These are phyloP conservation scores for Lolium multiflorum DNA, from an alignment of 176 grass and related monocot genomes.

Conservation along the genomic window DNA sequence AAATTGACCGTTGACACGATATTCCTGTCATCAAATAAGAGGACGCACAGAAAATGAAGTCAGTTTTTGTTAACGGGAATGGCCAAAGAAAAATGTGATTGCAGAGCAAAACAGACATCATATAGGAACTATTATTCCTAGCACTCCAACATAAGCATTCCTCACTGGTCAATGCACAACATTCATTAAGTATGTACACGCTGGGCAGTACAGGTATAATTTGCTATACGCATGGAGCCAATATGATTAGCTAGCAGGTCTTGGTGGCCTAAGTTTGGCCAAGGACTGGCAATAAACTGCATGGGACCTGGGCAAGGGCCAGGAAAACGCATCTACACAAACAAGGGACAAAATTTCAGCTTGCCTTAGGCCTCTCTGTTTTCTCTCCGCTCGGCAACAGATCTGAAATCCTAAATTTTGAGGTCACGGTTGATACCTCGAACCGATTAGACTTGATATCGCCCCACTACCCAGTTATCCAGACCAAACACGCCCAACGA, in stretches of 20 bases:
- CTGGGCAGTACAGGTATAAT: neutral
- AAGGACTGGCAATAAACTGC: neutral
- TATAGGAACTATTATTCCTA: neutral
- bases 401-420: neutral
- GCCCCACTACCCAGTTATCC: neutral
- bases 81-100: neutral
- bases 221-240: neutral
- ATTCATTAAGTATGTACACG: neutral
- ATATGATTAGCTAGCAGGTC: neutral
- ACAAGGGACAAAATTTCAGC: neutral
- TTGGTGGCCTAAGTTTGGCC: neutral
- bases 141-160: neutral
- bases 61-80: neutral
- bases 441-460: neutral
- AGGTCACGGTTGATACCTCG: neutral
- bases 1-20: constrained; percentile 98
- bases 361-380: neutral
- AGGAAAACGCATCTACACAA: neutral
- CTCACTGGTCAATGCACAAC: neutral
- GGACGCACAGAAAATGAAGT: neutral
- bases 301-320: neutral
- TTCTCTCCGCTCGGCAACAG: neutral
- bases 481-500: neutral
- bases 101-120: neutral
- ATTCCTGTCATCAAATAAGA: constrained; percentile 61